Evolutionary conservation across 169 alveolate genomes (phyloP).

Genomic region (Plasmodium vivax): DNA sequence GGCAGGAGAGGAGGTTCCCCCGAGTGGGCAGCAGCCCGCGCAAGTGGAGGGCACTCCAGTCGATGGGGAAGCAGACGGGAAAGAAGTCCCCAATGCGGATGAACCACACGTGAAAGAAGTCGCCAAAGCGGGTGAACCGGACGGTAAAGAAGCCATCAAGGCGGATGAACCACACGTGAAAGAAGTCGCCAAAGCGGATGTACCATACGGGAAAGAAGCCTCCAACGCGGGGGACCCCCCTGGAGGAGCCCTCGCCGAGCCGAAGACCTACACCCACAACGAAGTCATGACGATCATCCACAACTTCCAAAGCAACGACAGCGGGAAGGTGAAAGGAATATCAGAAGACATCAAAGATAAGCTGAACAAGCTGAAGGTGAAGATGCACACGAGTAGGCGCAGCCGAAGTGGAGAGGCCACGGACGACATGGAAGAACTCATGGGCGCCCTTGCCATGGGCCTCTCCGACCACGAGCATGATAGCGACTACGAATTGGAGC

Average conservation of each 20-base stretch:
- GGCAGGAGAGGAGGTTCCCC: neutral
- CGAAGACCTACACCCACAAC: constrained; percentile 47
- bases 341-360: constrained; percentile 66
- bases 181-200: too few relatives aligned
- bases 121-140: too few relatives aligned
- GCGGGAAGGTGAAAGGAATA: constrained; percentile 71
- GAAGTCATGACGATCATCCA: constrained; percentile 55
- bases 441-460: constrained; percentile 46
- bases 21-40: neutral
- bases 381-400: constrained; percentile 37
- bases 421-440: neutral
- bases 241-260: neutral
- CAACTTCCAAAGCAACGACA: constrained; percentile 68
- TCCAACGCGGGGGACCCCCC: too few relatives aligned
- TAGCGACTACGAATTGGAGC: neutral
- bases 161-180: neutral
- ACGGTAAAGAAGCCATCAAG: neutral
- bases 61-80: neutral
- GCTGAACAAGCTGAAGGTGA: constrained; percentile 71
- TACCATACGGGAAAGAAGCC: neutral
- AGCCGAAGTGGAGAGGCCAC: neutral
- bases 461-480: constrained; percentile 31
- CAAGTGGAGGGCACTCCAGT: neutral
- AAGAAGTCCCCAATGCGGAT: too few relatives aligned
- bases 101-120: neutral